phyloP scores from a whole-genome alignment of 2,329 filamentous ascomycete genomes.

The Peltaster fructicola region DNA sequence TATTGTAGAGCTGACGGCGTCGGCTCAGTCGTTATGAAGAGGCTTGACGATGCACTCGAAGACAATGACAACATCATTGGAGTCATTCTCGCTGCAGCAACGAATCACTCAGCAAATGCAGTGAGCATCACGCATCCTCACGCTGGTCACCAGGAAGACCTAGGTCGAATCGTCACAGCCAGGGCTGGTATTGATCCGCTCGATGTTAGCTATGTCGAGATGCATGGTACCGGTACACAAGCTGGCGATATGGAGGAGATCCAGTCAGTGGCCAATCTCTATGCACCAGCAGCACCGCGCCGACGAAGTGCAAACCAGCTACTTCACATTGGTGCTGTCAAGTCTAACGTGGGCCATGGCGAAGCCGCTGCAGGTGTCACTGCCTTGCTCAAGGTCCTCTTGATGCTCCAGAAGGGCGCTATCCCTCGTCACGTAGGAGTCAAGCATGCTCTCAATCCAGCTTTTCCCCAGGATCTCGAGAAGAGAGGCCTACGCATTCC shows the following conservation, averaged over 20 bases:
- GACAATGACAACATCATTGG: constrained; percentile 18
- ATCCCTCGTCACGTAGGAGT: constrained; percentile 53
- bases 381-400: constrained; percentile 45
- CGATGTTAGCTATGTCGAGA: constrained; percentile 15
- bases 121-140: constrained; percentile 15
- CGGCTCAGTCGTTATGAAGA: constrained; percentile 14
- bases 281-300: constrained; percentile 6
- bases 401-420: constrained; percentile 44
- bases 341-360: constrained; percentile 15
- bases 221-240: constrained; percentile 20
- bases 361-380: constrained; percentile 23
- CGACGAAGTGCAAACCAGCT: constrained; percentile 5
- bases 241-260: constrained; percentile 17
- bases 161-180: constrained; percentile 8
- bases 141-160: constrained; percentile 9
- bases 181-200: constrained; percentile 11
- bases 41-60: constrained; percentile 15
- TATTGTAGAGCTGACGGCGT: constrained; percentile 16
- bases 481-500: constrained; percentile 43
- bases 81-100: constrained; percentile 9
- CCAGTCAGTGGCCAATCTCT: constrained; percentile 9
- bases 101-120: constrained; percentile 12
- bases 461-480: constrained; percentile 38
- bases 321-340: constrained; percentile 12
- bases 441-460: constrained; percentile 44